Evolutionary conservation across 2,329 filamentous ascomycete species (phyloP).

Genomic region (Epichloe aotearoae): DNA sequence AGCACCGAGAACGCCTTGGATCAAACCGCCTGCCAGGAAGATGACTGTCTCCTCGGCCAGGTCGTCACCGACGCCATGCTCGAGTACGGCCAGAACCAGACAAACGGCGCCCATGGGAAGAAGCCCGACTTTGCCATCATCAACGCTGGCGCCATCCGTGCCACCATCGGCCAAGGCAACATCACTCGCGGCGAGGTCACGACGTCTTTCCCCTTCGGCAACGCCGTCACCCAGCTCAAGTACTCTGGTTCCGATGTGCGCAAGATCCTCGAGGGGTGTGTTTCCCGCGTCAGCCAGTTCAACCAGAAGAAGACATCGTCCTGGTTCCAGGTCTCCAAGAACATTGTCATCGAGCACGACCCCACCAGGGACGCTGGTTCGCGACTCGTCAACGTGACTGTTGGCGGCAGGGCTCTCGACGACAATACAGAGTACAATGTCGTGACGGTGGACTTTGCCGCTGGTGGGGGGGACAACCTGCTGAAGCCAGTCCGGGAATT

Average conservation of each 20-base stretch:
- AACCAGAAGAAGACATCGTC: slow-evolving; percentile 40
- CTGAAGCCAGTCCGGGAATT: slow-evolving; percentile 27
- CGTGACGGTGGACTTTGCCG: slow-evolving; percentile 50
- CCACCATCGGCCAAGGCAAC: slow-evolving; percentile 45
- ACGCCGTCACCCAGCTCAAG: slow-evolving; percentile 45
- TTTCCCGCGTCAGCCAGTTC: slow-evolving; percentile 39
- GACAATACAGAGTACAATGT: slow-evolving; percentile 36
- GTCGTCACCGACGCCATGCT: slow-evolving; percentile 47
- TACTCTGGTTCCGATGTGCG: slow-evolving; percentile 41
- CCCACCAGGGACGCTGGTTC: slow-evolving; percentile 33
- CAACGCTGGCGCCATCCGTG: slow-evolving; percentile 51
- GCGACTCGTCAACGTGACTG: slow-evolving; percentile 37
- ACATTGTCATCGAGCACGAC: slow-evolving; percentile 45
- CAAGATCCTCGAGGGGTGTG: slow-evolving; percentile 44
- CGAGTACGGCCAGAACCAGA: slow-evolving; percentile 40
- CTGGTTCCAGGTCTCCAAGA: slow-evolving; percentile 46
- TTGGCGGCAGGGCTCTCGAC: slow-evolving; percentile 35
- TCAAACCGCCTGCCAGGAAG: slow-evolving; percentile 41
- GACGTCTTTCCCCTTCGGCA: slow-evolving; percentile 53
- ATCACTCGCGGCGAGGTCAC: slow-evolving; percentile 52
- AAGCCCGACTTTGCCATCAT: slow-evolving; percentile 43
- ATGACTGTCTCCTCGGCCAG: slow-evolving; percentile 46
- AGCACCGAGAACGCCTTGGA: slow-evolving; percentile 40
- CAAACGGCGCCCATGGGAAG: slow-evolving; percentile 18
- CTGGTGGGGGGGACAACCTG: slow-evolving; percentile 50